phyloP scores from a whole-genome alignment of 2,329 filamentous ascomycete genomes.

The Cytospora schulzeri region DNA sequence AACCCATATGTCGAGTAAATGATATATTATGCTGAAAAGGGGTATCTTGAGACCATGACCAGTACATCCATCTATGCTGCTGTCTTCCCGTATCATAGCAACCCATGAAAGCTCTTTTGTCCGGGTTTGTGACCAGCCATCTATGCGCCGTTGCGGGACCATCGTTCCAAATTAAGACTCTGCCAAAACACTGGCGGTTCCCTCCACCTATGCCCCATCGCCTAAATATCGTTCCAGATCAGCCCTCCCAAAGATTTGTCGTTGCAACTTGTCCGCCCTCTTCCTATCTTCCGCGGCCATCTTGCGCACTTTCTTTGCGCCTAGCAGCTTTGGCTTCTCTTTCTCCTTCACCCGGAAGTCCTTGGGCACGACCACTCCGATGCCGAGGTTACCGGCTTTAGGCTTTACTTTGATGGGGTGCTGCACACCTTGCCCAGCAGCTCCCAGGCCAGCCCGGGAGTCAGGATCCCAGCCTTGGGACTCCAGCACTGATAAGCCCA shows the following conservation, averaged over 20 bases:
- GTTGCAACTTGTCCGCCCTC: slow-evolving; percentile 64
- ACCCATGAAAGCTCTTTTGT: not conserved
- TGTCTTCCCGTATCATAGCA: not conserved
- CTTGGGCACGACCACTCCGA: slow-evolving; percentile 59
- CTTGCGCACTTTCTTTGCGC: slow-evolving; percentile 71
- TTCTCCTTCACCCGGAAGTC: slow-evolving; percentile 44
- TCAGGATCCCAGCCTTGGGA: slow-evolving; percentile 77
- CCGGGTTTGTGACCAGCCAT: not conserved
- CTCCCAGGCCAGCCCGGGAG: slow-evolving; percentile 70
- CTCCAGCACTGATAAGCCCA: slow-evolving; percentile 68
- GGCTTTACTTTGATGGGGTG: slow-evolving; percentile 72
- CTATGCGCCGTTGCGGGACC: not conserved
- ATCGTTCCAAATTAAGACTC: too few species aligned
- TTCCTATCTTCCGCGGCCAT: slow-evolving; percentile 63
- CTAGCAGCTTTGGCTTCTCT: slow-evolving; percentile 55
- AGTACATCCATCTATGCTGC: slow-evolving; percentile 1
- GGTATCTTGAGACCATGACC: slow-evolving; percentile 13
- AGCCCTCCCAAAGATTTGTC: slow-evolving; percentile 74
- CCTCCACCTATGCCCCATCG: slow-evolving; percentile 26
- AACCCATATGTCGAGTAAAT: not conserved
- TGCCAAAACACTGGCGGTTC: too few species aligned
- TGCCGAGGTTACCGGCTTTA: slow-evolving; percentile 75
- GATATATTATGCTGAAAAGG: slow-evolving; percentile 6
- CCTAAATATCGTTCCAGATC: slow-evolving; percentile 76
- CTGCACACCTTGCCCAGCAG: slow-evolving; percentile 69